Conservation (phyloP, 495 filamentous ascomycete genomes). For the Penicillium herquei region DNA sequence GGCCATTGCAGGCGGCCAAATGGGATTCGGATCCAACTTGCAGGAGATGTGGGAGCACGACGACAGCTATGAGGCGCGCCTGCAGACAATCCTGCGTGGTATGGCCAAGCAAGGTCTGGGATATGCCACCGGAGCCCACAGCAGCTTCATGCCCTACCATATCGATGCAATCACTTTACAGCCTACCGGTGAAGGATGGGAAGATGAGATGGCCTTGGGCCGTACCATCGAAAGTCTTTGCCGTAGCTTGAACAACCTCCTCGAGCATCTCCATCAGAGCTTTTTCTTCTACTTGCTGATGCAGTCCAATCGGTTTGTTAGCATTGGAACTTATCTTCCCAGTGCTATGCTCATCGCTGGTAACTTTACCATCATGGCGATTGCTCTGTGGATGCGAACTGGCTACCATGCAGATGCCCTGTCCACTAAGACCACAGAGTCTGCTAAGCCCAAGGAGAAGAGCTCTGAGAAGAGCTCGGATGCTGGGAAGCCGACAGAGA, state of each 20-base stretch:
- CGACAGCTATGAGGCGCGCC: constrained; percentile 76
- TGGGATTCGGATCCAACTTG: constrained; percentile 78
- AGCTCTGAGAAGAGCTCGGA: constrained; percentile 17
- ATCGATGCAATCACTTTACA: constrained; percentile 94
- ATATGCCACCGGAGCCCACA: constrained; percentile 87
- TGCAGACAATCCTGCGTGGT: constrained; percentile 87
- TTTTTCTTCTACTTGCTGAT: constrained; percentile 99
- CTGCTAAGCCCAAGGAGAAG: constrained; percentile 22
- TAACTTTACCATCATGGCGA: constrained; percentile 94
- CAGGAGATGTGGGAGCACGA: constrained; percentile 86
- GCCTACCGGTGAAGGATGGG: constrained; percentile 85
- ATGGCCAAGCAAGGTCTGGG: constrained; percentile 92
- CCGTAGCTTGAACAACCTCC: constrained; percentile 88
- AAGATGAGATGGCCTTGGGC: constrained; percentile 95
- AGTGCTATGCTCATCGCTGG: constrained; percentile 93
- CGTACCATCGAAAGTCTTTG: constrained; percentile 85
- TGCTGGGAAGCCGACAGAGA: constrained; percentile 17
- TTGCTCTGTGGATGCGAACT: constrained; percentile 86
- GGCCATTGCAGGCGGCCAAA: constrained; percentile 82
- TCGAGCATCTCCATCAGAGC: constrained; percentile 96
- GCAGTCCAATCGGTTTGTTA: constrained; percentile 86
- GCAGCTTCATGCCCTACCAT: constrained; percentile 95
- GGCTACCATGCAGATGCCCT: constrained; percentile 49
- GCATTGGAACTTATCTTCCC: constrained; percentile 95
- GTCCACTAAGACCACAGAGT: constrained; percentile 7